Evolutionary conservation across 164 flowering plant genomes (phyloP), one percentile per base, ranked within the genome.

Genomic region (Kingdonia uniflora): DNA sequence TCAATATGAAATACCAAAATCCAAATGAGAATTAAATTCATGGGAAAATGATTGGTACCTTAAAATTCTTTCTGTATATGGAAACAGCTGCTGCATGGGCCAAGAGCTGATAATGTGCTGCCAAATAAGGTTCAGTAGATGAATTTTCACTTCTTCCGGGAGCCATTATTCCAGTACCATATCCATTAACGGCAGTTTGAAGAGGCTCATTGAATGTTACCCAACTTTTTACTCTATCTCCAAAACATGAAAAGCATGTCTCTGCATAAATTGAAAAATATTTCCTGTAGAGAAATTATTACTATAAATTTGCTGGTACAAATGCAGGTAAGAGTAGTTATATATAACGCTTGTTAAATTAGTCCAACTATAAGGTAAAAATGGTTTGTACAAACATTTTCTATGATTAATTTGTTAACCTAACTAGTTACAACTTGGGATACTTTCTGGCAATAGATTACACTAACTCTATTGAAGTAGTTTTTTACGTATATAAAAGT

Each of bases 141-240:
- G 90, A 22, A 57, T 68, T 29, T 55, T 82, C 84, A 58, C 57
- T 13, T 72, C 87, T 81, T 63, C 97, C 97, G 40, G 97, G 97
- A 59, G 97, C 97, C 72, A 81, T 76, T 52, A 74, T 60, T 37
- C 96, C 97, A 64, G 16, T 22, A 65, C 67, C 65, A 63, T 85
- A 70, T 40, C 97, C 97, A 68, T 85, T 82, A 19, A 90, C 75
- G 0, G 96, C 68, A 45, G 95, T 83, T 61, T 90, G 96, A 61
- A 87, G 85, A 42, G 95, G 95, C 68, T 87, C 97, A 60, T 90
- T 90, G 11, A 85, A 14, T 52, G 96, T 90, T 24, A 80, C 70
- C 97, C 97, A 90, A 55, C 76, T 69, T 73, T 90, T 87, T 38
- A 90, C 96, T 71, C 95, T 83, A 60, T 90, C 96, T 24, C 96